Conservation (phyloP, 2,329 filamentous ascomycete species). For the Claviceps paspali region DNA sequence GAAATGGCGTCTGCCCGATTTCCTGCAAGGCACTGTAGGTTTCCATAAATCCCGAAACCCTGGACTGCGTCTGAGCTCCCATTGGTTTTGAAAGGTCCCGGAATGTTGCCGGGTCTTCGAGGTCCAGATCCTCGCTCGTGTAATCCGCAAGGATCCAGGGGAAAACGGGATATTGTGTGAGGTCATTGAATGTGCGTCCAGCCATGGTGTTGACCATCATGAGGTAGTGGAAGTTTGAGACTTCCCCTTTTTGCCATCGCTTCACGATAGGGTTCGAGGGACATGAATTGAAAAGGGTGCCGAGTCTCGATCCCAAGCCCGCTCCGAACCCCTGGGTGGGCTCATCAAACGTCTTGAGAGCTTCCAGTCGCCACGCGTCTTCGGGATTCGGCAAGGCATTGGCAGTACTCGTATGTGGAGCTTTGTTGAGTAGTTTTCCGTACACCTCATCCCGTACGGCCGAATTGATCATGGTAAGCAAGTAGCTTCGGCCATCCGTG, state of each 20-base stretch:
- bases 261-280: constrained; percentile 73
- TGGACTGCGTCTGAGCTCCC: constrained; percentile 68
- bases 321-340: constrained; percentile 54
- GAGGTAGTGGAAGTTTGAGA: constrained; percentile 96
- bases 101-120: constrained; percentile 72
- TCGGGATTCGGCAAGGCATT: constrained; percentile 62
- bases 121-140: constrained; percentile 78
- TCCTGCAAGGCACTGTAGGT: constrained; percentile 79
- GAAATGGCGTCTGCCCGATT: constrained; percentile 85
- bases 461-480: constrained; percentile 70
- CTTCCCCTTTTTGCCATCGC: constrained; percentile 83
- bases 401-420: constrained; percentile 61
- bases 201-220: constrained; percentile 99
- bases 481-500: constrained; percentile 86
- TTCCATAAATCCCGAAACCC: constrained; percentile 67
- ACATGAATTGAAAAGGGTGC: constrained; percentile 76
- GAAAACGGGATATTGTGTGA: constrained; percentile 96
- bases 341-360: constrained; percentile 52
- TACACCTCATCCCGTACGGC: constrained; percentile 66
- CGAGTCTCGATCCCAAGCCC: constrained; percentile 71
- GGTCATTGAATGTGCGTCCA: constrained; percentile 89
- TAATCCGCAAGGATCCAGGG: constrained; percentile 96
- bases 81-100: constrained; percentile 90
- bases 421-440: constrained; percentile 58
- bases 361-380: constrained; percentile 83